These are phyloP conservation scores for Euphorbia pulcherrima DNA, from an alignment of 345 rosid species.

Conservation along the genomic window DNA sequence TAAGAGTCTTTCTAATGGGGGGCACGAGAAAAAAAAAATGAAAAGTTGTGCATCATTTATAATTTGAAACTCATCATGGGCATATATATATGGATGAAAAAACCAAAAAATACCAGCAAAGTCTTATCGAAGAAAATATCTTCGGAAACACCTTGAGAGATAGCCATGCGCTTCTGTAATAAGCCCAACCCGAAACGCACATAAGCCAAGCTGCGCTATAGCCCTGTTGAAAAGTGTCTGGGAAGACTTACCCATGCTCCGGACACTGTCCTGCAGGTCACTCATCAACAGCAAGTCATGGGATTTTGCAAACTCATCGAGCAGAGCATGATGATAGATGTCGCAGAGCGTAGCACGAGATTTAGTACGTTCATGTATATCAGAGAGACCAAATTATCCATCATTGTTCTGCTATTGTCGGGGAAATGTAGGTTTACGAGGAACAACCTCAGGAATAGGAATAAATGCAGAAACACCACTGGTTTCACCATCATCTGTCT, in stretches of 20 bases:
- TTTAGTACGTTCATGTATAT: slow-evolving; percentile 92
- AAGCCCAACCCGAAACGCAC: slow-evolving; percentile 82
- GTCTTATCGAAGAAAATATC: slow-evolving; percentile 92
- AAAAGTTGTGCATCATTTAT: too few relatives aligned
- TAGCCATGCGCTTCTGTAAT: slow-evolving; percentile 80
- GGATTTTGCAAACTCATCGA: slow-evolving; percentile 64
- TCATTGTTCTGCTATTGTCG: slow-evolving; percentile 77
- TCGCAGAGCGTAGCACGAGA: slow-evolving; percentile 98
- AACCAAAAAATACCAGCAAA: slow-evolving; percentile 65
- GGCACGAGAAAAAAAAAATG: too few relatives aligned
- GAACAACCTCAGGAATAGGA: slow-evolving; percentile 66
- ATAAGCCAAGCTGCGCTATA: slow-evolving; percentile 95
- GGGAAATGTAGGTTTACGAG: slow-evolving; percentile 83
- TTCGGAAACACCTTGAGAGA: slow-evolving; percentile 88
- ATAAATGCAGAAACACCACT: slow-evolving; percentile 69
- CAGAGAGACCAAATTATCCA: slow-evolving; percentile 81
- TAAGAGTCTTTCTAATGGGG: too few relatives aligned
- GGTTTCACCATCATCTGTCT: slow-evolving; percentile 41
- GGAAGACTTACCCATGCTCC: slow-evolving; percentile 79
- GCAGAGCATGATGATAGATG: slow-evolving; percentile 83
- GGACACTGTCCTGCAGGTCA: slow-evolving; percentile 83
- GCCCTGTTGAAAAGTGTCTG: slow-evolving; percentile 93
- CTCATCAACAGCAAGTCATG: slow-evolving; percentile 91
- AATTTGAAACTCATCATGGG: too few relatives aligned
- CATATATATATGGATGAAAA: neutral